Base-by-base conservation (phyloP, 1,284 basidiomycete genomes). In the Ganoderma lucidum region DNA sequence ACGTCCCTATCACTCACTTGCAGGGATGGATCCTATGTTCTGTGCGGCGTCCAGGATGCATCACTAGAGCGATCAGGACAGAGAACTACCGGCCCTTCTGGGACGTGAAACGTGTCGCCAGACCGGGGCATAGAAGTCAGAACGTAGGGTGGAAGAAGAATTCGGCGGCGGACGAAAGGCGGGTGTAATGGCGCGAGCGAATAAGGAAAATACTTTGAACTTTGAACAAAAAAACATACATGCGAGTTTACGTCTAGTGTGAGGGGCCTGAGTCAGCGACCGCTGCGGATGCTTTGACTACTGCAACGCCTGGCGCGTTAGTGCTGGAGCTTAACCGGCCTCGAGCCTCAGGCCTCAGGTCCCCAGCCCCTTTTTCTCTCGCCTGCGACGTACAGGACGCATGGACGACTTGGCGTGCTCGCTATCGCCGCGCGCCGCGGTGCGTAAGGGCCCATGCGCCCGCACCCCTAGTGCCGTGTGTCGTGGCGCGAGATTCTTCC, bases 211-310 rank as follows among this genome's bases (percentile, higher is more conserved):
- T 6, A 19, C 42, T 44, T 44, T 6, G 39, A 28, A 19, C 35
- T 35, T 35, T 39, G 12, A 15, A 23, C 23, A 6, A 39, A 32
- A 41, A 12, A 28, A 28, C 41, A 39, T 12, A 19, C 35, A 61
- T 12, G 59, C 42, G 59, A 42, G 39, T 41, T 32, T 30, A 30
- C 28, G 39, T 41, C 14, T 30, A 30, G 30, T 32, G n/a, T 3
- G 48, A 51, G 6, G n/a, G 48, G 39, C n/a, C 48, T 59, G 59
- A 61, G 37, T 61, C 59, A 61, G 59, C 59, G 41, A 41, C 39
- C 23, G 37, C 23, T 28, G 17, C 59, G 59, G 59, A 61, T 42
- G 59, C 59, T 44, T 61, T 61, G 30, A 28, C 39, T 23, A 41
- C 37, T 28, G 39, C 59, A 12, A 12, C 39, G 59, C 59, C 15